Conservation (phyloP, 2,329 filamentous ascomycete genomes). For the Penicillium sp. region DNA sequence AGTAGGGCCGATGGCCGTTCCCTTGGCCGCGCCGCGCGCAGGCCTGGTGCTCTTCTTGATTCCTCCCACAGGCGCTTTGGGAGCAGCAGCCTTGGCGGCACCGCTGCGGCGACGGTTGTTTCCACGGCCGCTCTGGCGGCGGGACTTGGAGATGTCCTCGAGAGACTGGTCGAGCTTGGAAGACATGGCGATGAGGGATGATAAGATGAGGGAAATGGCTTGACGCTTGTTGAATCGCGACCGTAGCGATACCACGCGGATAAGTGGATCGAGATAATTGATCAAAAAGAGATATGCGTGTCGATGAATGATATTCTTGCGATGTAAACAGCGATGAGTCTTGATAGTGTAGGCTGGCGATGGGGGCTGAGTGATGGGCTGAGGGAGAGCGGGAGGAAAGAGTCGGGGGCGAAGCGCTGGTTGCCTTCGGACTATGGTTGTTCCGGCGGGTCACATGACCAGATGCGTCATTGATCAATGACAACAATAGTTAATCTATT, state of each 20-base stretch:
- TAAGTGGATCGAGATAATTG: too few species aligned
- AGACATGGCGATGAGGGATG: conserved; percentile 63
- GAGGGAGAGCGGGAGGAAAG: neutral
- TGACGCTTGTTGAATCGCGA: neutral
- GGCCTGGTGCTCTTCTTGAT: conserved; percentile 70
- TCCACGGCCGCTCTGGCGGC: conserved; percentile 50
- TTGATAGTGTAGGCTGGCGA: neutral
- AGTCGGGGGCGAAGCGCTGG: neutral
- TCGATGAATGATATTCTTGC: too few species aligned
- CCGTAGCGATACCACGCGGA: neutral
- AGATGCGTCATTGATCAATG: too few species aligned
- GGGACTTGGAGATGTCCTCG: conserved; percentile 89
- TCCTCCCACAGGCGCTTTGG: conserved; percentile 74
- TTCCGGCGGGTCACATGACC: neutral
- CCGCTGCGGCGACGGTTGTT: conserved; percentile 45
- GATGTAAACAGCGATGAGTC: too few species aligned
- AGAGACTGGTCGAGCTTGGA: conserved; percentile 95
- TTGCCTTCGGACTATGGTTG: neutral
- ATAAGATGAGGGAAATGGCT: conserved; percentile 5
- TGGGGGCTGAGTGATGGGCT: neutral
- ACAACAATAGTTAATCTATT: too few species aligned
- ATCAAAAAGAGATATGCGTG: too few species aligned
- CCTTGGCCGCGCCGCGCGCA: conserved; percentile 42
- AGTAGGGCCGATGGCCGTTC: conserved; percentile 61
- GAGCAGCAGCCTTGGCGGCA: conserved; percentile 34